These are phyloP conservation scores for Hura crepitans DNA, from an alignment of 441 rosid species.

Conservation along the genomic window DNA sequence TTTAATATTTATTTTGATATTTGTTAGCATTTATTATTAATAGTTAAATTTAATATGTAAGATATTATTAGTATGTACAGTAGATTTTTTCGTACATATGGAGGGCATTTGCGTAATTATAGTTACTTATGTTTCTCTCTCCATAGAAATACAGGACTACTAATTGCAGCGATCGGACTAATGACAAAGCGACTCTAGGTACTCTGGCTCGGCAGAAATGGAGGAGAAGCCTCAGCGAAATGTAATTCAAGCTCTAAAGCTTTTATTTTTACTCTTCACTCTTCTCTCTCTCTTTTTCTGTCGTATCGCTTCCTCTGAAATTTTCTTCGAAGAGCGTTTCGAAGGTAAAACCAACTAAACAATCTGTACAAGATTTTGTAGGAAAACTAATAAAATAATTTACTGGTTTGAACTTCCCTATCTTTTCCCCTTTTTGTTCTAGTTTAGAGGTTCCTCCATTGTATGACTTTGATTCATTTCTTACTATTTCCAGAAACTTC, in stretches of 20 bases:
- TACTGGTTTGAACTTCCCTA: not conserved
- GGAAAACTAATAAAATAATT: not conserved
- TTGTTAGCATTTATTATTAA: no score
- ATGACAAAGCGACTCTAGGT: not conserved
- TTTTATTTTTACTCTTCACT: constrained; percentile 22
- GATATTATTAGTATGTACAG: no score
- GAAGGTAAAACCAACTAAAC: constrained; percentile 41
- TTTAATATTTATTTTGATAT: no score
- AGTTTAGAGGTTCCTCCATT: not conserved
- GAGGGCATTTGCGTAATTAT: not conserved
- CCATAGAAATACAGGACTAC: no score
- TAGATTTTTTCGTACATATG: no score
- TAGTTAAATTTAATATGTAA: no score
- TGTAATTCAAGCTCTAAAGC: not conserved
- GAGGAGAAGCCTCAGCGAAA: constrained; percentile 6
- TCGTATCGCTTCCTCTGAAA: constrained; percentile 41
- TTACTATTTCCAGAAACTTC: not conserved
- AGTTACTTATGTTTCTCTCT: no score
- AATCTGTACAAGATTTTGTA: not conserved
- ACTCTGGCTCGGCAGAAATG: constrained; percentile 18
- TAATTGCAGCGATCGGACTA: no score
- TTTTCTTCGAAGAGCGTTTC: constrained; percentile 65
- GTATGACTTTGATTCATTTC: not conserved
- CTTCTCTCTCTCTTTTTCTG: constrained; percentile 25
- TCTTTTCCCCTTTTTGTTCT: not conserved